phyloP scores from a whole-genome alignment of 306 rosid species.

The Glycine latifolia region DNA sequence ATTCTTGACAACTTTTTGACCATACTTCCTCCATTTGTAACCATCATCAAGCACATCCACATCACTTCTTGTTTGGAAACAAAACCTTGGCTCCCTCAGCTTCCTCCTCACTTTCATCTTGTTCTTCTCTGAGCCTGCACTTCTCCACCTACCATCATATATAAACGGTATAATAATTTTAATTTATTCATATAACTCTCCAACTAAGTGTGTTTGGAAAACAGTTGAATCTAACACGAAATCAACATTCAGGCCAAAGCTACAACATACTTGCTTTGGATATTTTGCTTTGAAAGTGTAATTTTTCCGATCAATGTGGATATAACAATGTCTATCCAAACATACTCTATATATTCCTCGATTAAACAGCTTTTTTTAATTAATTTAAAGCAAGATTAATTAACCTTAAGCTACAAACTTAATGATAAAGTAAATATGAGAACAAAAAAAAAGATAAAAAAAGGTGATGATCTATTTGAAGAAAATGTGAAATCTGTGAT shows the following conservation, averaged over 20 bases:
- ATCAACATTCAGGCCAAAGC: too few species aligned
- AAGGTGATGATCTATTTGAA: constrained; percentile 12
- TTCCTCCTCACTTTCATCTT: constrained; percentile 95
- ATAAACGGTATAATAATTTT: too few species aligned
- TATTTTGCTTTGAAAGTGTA: too few species aligned
- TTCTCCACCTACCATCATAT: constrained; percentile 81
- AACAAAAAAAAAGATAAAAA: background rate
- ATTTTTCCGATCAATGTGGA: too few species aligned
- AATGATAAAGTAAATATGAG: background rate
- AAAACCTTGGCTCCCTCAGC: constrained; percentile 95
- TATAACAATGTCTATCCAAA: too few species aligned
- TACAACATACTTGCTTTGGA: too few species aligned
- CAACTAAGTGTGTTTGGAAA: too few species aligned
- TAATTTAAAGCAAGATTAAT: background rate
- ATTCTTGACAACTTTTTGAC: constrained; percentile 96
- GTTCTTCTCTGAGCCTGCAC: constrained; percentile 73
- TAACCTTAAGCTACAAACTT: background rate
- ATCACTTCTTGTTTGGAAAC: constrained; percentile 98
- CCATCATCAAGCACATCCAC: constrained; percentile 99
- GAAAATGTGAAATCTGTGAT: constrained; percentile 39
- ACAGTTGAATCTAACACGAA: too few species aligned
- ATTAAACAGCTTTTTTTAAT: background rate
- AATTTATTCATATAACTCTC: too few species aligned
- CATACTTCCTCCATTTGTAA: constrained; percentile 98
- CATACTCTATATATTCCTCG: too few species aligned